Evolutionary conservation across 176 grass and related monocot genomes (phyloP).

Genomic region (Paspalum notatum): DNA sequence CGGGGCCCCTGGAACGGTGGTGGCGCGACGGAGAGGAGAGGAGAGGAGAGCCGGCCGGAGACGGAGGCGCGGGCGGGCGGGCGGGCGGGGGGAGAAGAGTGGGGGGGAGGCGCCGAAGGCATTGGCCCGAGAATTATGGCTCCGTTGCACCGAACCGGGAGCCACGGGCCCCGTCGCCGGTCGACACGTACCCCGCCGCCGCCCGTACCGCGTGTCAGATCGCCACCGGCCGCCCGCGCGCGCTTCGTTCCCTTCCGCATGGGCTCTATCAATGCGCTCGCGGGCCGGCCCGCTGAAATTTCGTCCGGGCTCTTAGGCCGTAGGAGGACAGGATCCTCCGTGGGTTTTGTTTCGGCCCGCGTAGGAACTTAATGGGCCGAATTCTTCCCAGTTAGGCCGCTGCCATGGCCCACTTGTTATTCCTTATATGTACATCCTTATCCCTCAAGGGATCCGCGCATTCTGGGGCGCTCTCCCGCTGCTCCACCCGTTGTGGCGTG

Average conservation of each 20-base stretch:
- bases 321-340: neutral
- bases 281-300: neutral
- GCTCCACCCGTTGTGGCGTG: no score
- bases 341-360: neutral
- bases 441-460: no score
- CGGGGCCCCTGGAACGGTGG: neutral
- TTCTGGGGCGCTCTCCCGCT: no score
- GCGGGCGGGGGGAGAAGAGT: neutral
- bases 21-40: slow-evolving; percentile 22
- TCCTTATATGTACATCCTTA: no score
- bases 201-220: slow-evolving; percentile 44
- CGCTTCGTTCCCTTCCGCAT: neutral
- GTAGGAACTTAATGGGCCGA: neutral
- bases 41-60: slow-evolving; percentile 28
- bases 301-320: neutral
- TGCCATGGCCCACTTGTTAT: neutral
- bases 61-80: slow-evolving; percentile 19
- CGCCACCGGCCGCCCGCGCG: slow-evolving; percentile 26
- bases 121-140: slow-evolving; percentile 69
- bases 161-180: slow-evolving; percentile 17
- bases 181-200: slow-evolving; percentile 49
- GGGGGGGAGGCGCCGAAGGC: slow-evolving; percentile 72
- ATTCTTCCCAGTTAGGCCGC: neutral
- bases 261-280: neutral
- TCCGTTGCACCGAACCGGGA: slow-evolving; percentile 56